Conservation (phyloP, 2,329 filamentous ascomycete species). For the Sporothrix pallida region DNA sequence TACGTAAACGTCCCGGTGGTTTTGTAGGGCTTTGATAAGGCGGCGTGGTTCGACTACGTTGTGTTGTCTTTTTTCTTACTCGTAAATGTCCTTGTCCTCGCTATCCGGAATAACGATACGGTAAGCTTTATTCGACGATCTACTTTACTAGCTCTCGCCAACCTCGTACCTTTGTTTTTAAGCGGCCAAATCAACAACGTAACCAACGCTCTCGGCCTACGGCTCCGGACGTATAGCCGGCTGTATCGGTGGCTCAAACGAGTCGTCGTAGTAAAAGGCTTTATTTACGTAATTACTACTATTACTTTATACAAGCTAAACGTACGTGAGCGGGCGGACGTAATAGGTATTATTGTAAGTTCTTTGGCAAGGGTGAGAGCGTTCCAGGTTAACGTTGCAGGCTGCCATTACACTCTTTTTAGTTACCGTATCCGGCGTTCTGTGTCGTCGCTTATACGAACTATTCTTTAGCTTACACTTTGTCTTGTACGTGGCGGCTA, state of each 20-base stretch:
- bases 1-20: neutral
- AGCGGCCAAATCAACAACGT: neutral
- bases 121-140: neutral
- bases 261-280: neutral
- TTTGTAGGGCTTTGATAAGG: neutral
- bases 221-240: conserved; percentile 8
- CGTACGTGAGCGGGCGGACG: neutral
- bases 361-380: neutral
- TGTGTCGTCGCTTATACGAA: neutral
- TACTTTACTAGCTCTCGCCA: neutral
- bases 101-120: neutral
- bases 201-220: neutral
- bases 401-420: neutral
- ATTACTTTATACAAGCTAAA: neutral
- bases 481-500: neutral
- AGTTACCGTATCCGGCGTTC: neutral
- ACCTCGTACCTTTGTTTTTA: neutral
- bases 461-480: neutral
- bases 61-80: neutral
- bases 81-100: neutral
- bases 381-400: neutral
- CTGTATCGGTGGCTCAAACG: neutral
- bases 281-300: neutral
- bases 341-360: conserved; percentile 6
- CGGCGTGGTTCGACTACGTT: neutral